These are phyloP conservation scores for Dothidotthia symphoricarpi DNA, from an alignment of 2,329 filamentous ascomycete species.

Conservation along the genomic window DNA sequence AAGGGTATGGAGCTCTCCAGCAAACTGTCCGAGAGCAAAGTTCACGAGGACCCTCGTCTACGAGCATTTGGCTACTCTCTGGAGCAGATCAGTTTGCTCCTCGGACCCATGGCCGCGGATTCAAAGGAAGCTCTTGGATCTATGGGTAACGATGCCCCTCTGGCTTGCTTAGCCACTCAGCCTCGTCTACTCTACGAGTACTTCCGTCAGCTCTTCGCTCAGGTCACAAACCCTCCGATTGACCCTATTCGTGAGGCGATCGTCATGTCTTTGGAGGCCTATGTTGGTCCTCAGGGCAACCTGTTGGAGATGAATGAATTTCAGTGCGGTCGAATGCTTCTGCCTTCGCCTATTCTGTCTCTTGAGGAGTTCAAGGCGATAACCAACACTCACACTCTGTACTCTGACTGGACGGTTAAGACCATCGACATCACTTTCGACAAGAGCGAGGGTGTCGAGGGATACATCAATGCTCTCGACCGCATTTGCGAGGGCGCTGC, in stretches of 20 bases:
- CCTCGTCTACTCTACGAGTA: constrained; percentile 91
- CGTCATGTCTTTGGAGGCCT: constrained; percentile 96
- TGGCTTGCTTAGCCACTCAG: constrained; percentile 86
- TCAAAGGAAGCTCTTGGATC: constrained; percentile 96
- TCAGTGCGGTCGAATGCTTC: constrained; percentile 80
- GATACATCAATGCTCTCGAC: constrained; percentile 85
- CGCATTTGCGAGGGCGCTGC: constrained; percentile 82
- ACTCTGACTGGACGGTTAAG: constrained; percentile 82
- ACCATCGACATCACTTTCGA: constrained; percentile 91
- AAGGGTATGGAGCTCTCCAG: constrained; percentile 63
- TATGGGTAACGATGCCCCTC: constrained; percentile 94
- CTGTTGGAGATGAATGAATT: constrained; percentile 88
- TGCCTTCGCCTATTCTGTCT: constrained; percentile 85
- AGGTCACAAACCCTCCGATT: constrained; percentile 97
- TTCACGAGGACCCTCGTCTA: constrained; percentile 82
- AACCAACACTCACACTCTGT: constrained; percentile 69
- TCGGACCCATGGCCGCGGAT: constrained; percentile 94
- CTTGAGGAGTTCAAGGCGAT: constrained; percentile 88
- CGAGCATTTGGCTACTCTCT: constrained; percentile 91
- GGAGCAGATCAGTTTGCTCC: constrained; percentile 87
- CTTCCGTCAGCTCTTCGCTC: constrained; percentile 95
- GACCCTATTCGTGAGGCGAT: constrained; percentile 96
- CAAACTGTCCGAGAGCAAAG: constrained; percentile 64
- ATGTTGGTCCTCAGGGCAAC: constrained; percentile 94
- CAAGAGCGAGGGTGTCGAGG: constrained; percentile 76